A percentile compares a stretch with the other conserved stretches of the same genome.
These are phyloP conservation scores for Phellopilus nigrolimitatus DNA, from an alignment of 1,284 basidiomycete species.

Conservation along the genomic window DNA sequence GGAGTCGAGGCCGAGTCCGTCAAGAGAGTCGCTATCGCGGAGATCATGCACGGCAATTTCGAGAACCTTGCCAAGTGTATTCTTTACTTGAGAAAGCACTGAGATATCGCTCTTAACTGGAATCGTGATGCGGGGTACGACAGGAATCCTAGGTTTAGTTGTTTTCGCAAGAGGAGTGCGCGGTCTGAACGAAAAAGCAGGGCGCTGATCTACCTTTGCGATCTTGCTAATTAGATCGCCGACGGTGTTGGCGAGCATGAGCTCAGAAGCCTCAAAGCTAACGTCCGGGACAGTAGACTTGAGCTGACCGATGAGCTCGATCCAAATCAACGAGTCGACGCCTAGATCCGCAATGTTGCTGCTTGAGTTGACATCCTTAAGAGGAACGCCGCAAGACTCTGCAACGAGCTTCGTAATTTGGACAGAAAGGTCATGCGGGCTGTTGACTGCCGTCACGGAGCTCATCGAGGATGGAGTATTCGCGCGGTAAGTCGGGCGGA, in stretches of 20 bases:
- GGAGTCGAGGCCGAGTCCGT: slow-evolving; percentile 53
- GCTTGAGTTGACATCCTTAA: slow-evolving; percentile 28
- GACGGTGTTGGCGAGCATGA: slow-evolving; percentile 37
- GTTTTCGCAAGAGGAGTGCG: background rate
- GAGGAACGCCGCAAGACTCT: slow-evolving; percentile 38
- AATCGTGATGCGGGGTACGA: background rate
- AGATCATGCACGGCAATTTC: slow-evolving; percentile 39
- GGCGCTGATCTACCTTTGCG: slow-evolving; percentile 18
- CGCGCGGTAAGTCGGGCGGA: slow-evolving; percentile 7
- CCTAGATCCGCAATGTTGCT: slow-evolving; percentile 43
- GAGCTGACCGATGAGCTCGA: slow-evolving; percentile 42
- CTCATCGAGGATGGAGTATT: slow-evolving; percentile 8
- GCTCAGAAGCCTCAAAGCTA: slow-evolving; percentile 30
- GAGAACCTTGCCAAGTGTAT: slow-evolving; percentile 45
- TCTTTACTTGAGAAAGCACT: slow-evolving; percentile 31
- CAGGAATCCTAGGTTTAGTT: background rate
- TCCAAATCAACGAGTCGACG: slow-evolving; percentile 53
- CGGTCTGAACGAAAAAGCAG: background rate
- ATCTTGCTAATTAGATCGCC: slow-evolving; percentile 26
- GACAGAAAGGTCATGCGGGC: slow-evolving; percentile 14
- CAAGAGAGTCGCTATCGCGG: slow-evolving; percentile 40
- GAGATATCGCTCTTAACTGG: background rate
- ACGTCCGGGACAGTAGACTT: slow-evolving; percentile 32
- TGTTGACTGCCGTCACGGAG: slow-evolving; percentile 15
- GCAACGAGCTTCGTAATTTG: slow-evolving; percentile 36